Evolutionary conservation across 1,284 basidiomycete species (phyloP).

Genomic region (Ganoderma multipileum): DNA sequence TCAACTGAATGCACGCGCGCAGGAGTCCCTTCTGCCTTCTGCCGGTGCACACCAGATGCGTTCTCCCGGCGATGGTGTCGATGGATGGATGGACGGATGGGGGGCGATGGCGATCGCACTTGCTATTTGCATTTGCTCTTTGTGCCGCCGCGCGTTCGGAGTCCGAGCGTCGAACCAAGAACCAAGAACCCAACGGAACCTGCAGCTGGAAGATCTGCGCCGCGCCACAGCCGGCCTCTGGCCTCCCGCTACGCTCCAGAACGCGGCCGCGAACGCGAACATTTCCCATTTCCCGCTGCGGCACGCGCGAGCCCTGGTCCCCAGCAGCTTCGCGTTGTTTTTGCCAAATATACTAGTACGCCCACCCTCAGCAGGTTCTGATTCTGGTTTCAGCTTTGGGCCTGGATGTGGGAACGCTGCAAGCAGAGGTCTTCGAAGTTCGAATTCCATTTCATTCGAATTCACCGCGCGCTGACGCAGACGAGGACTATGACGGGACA

Average conservation of each 20-base stretch:
- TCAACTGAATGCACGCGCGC: neutral
- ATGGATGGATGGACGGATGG: neutral
- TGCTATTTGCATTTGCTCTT: neutral
- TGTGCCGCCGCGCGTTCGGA: neutral
- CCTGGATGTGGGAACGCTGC: neutral
- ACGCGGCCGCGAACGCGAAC: neutral
- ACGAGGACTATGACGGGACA: neutral
- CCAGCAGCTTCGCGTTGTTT: neutral
- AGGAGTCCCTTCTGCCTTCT: neutral
- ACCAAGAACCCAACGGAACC: neutral
- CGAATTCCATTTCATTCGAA: too few relatives aligned
- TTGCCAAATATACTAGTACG: neutral
- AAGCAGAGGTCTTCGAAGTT: neutral
- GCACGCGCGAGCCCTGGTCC: neutral
- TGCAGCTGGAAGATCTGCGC: conserved; percentile 1
- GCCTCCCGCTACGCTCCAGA: neutral
- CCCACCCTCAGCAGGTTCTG: neutral
- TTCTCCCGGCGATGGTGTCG: neutral
- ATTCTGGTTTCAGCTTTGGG: too few relatives aligned
- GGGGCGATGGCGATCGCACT: neutral
- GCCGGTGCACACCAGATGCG: neutral
- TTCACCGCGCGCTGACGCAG: neutral
- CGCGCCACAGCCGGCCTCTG: neutral
- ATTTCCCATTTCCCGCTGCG: neutral
- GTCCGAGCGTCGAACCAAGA: conserved; percentile 3